These are phyloP conservation scores for Elsinoe necatrix DNA, from an alignment of 2,329 filamentous ascomycete species.

Conservation along the genomic window DNA sequence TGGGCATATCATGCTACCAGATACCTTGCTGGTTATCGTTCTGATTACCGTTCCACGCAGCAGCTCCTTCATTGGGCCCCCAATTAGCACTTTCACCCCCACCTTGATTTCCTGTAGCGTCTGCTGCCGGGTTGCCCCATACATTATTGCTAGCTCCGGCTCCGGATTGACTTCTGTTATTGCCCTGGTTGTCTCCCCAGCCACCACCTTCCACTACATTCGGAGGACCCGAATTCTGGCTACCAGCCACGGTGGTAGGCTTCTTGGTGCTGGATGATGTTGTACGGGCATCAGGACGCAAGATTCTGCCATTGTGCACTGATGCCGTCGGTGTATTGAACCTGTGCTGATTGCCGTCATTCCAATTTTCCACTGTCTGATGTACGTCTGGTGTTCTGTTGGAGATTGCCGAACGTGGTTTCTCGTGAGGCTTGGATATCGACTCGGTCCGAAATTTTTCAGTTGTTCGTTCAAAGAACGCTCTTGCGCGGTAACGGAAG, in stretches of 20 bases:
- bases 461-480: conserved; percentile 24
- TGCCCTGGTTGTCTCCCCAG: not conserved
- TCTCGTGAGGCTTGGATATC: not conserved
- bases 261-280: not conserved
- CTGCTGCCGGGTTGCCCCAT: not conserved
- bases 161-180: not conserved
- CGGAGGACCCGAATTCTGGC: not conserved
- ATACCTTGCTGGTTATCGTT: too few relatives aligned
- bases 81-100: not conserved
- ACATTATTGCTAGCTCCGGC: not conserved
- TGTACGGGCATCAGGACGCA: not conserved
- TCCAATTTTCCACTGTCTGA: not conserved
- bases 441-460: not conserved
- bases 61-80: not conserved
- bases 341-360: conserved; percentile 7
- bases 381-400: not conserved
- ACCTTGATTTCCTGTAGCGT: not conserved
- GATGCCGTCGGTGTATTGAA: not conserved
- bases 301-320: not conserved
- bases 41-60: not conserved
- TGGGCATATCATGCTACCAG: too few relatives aligned
- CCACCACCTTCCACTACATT: not conserved
- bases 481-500: conserved; percentile 39
- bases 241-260: not conserved
- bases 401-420: not conserved